A percentile compares a stretch with the other conserved stretches of the same genome.
Conservation (phyloP, 2,329 filamentous ascomycete genomes). For the Aspergillus transmontanensis region DNA sequence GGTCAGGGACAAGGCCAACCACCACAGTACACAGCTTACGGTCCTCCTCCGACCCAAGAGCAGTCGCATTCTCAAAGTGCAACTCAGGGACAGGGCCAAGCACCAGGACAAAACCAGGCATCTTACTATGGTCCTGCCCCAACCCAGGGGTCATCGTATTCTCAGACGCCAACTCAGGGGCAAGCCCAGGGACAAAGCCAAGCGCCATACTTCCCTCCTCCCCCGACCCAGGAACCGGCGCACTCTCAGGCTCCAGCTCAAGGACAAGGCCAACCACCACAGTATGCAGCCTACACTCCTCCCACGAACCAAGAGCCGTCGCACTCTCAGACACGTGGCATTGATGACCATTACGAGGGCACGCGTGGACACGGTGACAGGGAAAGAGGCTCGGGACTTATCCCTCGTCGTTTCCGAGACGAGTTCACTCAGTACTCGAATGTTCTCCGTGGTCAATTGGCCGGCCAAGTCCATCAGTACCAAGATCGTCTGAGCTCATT, state of each 20-base stretch:
- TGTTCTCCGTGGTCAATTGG: constrained; percentile 42
- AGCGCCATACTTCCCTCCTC: constrained; percentile 1
- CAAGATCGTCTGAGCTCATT: constrained; percentile 39
- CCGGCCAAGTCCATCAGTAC: constrained; percentile 48
- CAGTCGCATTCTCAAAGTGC: no score
- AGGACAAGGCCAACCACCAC: constrained; percentile 36
- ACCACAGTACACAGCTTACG: no score
- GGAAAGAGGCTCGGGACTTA: constrained; percentile 32
- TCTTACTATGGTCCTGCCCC: background rate
- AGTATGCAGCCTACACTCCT: constrained; percentile 40
- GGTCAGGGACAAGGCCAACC: background rate
- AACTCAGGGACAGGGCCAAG: no score
- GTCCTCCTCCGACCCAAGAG: no score
- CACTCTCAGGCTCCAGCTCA: background rate
- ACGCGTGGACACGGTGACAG: constrained; percentile 35
- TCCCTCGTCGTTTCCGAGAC: constrained; percentile 38
- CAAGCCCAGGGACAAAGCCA: background rate
- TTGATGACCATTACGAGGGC: constrained; percentile 38
- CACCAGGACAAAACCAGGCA: no score
- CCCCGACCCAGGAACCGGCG: background rate
- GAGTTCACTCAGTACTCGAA: constrained; percentile 43
- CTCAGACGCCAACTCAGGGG: background rate
- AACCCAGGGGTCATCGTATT: background rate
- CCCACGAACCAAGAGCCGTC: constrained; percentile 37
- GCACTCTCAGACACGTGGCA: constrained; percentile 36